These are phyloP conservation scores for Agaricus subrufescens DNA, from an alignment of 768 basidiomycete species.

Conservation along the genomic window DNA sequence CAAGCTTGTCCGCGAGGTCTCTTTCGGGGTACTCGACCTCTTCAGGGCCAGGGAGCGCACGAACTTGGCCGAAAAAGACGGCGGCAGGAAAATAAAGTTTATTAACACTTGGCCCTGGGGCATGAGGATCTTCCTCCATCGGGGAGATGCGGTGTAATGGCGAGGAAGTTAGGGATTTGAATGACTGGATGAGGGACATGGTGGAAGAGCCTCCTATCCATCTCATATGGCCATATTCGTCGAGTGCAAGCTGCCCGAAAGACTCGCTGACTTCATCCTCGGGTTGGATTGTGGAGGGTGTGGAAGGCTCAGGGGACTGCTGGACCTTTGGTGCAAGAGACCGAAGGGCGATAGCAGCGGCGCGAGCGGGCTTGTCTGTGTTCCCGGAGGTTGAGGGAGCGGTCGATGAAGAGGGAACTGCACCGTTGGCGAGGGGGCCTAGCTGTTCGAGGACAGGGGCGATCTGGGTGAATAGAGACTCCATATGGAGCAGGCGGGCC, in stretches of 20 bases:
- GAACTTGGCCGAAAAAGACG: slow-evolving; percentile 82
- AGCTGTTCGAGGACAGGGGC: slow-evolving; percentile 75
- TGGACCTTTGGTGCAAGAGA: slow-evolving; percentile 32
- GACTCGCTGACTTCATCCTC: slow-evolving; percentile 74
- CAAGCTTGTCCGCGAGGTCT: slow-evolving; percentile 84
- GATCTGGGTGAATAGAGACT: slow-evolving; percentile 78
- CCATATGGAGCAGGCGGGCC: slow-evolving; percentile 84
- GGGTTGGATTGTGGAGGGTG: slow-evolving; percentile 35
- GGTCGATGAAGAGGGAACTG: slow-evolving; percentile 26
- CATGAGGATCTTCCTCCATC: slow-evolving; percentile 78
- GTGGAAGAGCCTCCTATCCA: slow-evolving; percentile 93
- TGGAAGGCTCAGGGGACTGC: slow-evolving; percentile 33
- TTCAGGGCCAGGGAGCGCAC: slow-evolving; percentile 75
- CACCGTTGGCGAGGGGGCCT: slow-evolving; percentile 47
- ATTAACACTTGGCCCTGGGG: slow-evolving; percentile 75
- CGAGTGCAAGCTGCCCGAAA: slow-evolving; percentile 82
- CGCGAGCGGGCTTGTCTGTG: slow-evolving; percentile 30
- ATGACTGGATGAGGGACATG: slow-evolving; percentile 89
- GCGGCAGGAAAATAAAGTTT: slow-evolving; percentile 86
- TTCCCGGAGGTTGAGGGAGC: slow-evolving; percentile 24
- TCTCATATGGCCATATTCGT: slow-evolving; percentile 86
- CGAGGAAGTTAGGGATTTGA: slow-evolving; percentile 69
- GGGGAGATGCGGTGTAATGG: slow-evolving; percentile 76
- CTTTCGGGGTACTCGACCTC: slow-evolving; percentile 85
- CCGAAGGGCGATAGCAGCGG: slow-evolving; percentile 29